Conservation (phyloP, 129 eudicot species). For the carrot (Daucus carota) region DNA sequence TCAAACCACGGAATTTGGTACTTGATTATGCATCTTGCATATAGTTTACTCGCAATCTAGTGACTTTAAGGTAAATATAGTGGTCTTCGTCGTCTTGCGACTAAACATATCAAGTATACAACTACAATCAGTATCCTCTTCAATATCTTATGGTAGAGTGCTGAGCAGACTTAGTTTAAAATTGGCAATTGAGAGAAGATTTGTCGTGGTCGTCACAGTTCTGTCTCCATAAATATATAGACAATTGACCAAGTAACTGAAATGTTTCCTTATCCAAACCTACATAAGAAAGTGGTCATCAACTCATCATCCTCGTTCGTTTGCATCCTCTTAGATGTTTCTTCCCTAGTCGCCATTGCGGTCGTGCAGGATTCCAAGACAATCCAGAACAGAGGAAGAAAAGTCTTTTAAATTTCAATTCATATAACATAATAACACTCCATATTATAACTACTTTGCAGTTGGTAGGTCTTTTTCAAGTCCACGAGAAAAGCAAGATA, state of each 20-base stretch:
- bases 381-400: not conserved
- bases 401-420: not conserved
- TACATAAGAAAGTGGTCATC: not conserved
- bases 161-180: not conserved
- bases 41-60: not conserved
- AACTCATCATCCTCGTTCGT: not conserved
- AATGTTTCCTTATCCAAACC: not conserved
- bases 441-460: not conserved
- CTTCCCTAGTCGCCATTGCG: not conserved
- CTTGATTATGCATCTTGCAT: not conserved
- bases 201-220: not conserved
- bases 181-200: not conserved
- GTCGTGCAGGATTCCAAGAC: not conserved
- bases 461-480: slow-evolving; percentile 5
- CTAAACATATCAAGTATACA: not conserved
- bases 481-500: not conserved
- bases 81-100: not conserved
- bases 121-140: not conserved
- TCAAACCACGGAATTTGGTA: not conserved
- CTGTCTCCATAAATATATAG: not conserved
- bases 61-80: not conserved
- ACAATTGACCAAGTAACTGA: not conserved
- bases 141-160: not conserved
- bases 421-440: not conserved
- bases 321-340: not conserved